Evolutionary conservation across 352 stramenopile genomes (phyloP), one percentile per base, ranked within the genome.

Genomic region (Globisporangium viniferum): DNA sequence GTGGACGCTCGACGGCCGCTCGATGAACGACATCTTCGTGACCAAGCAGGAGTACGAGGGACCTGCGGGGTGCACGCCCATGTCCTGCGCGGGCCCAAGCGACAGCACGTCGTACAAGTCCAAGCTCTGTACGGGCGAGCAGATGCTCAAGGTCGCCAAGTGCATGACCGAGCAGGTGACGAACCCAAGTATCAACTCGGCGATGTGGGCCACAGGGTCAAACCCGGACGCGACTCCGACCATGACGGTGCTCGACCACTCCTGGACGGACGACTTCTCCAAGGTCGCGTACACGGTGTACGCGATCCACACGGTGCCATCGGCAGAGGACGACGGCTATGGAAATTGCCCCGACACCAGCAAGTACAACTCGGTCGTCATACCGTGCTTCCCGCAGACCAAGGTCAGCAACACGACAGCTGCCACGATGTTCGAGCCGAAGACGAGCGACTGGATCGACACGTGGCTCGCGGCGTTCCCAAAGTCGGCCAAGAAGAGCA

Each of bases 151-250:
- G 0, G 49, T 56, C n/a, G 49, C 49, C 24, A 56, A 56, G 22
- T 84, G 78, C 41, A 64, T 75, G 6, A 68, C 72, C 9, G 62
- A 82, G 18, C 67, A 70, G 39, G 48, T 67, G 0, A 57, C 62
- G 29, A 51, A 63, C 1, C 22, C 24, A 1, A 18, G 22, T 0
- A 61, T 61, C 41, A 59, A 84, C 58, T 41, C 60, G 20, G 68
- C 78, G 9, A 72, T 77, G 65, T 77, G 71, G 71, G 51, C 71
- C n/a, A 77, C 68, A 0, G 71, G 71, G 24, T 73, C 71, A 14
- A 39, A 73, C 33, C 51, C 66, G 2, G 18, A 72, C 1, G 44
- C 59, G 22, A 59, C 62, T 22, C 56, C 64, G 3, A 31, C 9
- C 22, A 67, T 68, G 60, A 68, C 39, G 14, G 39, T 57, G 48